phyloP scores from a whole-genome alignment of 2,329 filamentous ascomycete species.

The Aaosphaeria arxii region DNA sequence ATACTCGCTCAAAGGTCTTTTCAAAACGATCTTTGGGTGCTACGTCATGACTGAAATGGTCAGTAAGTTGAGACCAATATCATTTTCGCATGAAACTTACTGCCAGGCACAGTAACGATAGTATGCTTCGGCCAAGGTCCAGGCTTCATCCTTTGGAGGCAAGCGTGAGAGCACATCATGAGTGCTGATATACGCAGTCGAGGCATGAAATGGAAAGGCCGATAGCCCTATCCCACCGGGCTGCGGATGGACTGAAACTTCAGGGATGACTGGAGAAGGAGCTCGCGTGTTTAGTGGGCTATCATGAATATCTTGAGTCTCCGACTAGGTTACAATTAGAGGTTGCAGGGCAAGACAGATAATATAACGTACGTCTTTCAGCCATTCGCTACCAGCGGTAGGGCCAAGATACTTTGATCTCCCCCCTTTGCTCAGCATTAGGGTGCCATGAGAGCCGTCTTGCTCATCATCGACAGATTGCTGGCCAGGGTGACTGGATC shows the following conservation, averaged over 20 bases:
- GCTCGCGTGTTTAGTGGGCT: not conserved
- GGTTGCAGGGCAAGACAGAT: not conserved
- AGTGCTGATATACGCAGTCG: not conserved
- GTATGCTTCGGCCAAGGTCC: not conserved
- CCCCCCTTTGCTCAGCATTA: not conserved
- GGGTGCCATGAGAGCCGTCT: not conserved
- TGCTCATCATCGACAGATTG: not conserved
- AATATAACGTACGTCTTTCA: not conserved
- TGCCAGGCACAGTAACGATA: not conserved
- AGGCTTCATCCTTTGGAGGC: not conserved
- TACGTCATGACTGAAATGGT: not conserved
- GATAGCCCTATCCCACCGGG: not conserved
- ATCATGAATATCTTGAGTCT: not conserved
- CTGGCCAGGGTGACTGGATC: no score
- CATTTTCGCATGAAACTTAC: not conserved
- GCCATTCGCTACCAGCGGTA: not conserved
- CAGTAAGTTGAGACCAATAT: not conserved
- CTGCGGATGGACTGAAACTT: no score
- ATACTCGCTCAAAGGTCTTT: not conserved
- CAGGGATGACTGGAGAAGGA: no score
- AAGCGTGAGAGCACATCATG: not conserved
- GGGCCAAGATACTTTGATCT: not conserved
- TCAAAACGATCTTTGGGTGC: not conserved
- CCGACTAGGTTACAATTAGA: not conserved
- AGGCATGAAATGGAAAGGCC: not conserved